A percentile compares a stretch with the other conserved stretches of the same genome.
These are phyloP conservation scores for Ustilago bromivora DNA, from an alignment of 1,284 basidiomycete species.

Conservation along the genomic window DNA sequence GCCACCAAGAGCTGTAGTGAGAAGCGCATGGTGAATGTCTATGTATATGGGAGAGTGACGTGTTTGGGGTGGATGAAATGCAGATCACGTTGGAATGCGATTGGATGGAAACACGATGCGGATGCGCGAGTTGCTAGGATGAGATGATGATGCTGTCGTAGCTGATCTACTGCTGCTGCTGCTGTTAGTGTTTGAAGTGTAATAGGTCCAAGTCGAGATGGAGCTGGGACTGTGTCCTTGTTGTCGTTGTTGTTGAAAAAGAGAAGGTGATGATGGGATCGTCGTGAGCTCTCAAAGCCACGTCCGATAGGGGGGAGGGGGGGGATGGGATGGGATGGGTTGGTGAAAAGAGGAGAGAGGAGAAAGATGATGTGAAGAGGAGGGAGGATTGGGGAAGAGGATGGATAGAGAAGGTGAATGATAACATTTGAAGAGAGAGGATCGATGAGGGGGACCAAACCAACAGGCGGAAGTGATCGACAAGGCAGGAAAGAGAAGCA, in stretches of 20 bases:
- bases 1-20: slow-evolving; percentile 40
- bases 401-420: not conserved
- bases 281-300: slow-evolving; percentile 50
- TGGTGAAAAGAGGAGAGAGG: slow-evolving; percentile 1
- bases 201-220: not conserved
- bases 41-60: not conserved
- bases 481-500: not conserved
- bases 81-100: slow-evolving; percentile 28
- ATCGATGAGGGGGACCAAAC: not conserved
- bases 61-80: slow-evolving; percentile 12
- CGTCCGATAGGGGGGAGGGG: slow-evolving; percentile 15
- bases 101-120: slow-evolving; percentile 12
- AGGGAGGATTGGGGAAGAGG: not conserved
- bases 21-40: slow-evolving; percentile 41
- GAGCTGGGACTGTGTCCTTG: not conserved
- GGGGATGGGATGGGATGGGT: slow-evolving; percentile 7
- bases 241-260: not conserved
- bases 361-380: not conserved
- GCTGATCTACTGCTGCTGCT: slow-evolving; percentile 23
- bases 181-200: not conserved
- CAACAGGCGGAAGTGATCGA: not conserved
- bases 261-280: slow-evolving; percentile 10
- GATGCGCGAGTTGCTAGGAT: slow-evolving; percentile 34
- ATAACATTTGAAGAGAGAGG: not conserved
- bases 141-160: slow-evolving; percentile 31